Percentiles rank a stretch among this genome's conserved stretches.
Evolutionary conservation across 257 asterid species (phyloP).

Genomic region (Lycium barbarum): DNA sequence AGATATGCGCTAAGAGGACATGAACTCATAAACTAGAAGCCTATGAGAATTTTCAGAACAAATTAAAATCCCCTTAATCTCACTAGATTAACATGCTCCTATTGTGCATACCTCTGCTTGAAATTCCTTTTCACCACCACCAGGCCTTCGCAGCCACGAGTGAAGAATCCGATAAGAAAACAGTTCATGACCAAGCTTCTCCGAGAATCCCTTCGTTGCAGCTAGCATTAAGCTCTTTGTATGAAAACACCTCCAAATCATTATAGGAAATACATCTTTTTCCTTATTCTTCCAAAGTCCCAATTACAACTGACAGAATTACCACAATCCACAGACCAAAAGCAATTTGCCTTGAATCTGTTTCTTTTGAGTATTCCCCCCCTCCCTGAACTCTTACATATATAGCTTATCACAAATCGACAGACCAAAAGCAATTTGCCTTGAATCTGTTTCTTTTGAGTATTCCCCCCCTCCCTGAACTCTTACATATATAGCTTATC

Average conservation of each 20-base stretch:
- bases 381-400: conserved; percentile 53
- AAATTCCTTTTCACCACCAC: conserved; percentile 81
- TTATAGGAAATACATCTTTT: conserved; percentile 51
- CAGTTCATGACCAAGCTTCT: conserved; percentile 84
- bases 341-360: conserved; percentile 31
- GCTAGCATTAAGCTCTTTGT: conserved; percentile 62
- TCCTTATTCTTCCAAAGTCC: conserved; percentile 43
- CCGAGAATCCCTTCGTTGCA: conserved; percentile 76
- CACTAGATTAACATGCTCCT: conserved; percentile 81
- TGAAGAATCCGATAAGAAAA: conserved; percentile 64
- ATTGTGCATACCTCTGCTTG: conserved; percentile 82
- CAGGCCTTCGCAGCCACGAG: conserved; percentile 81
- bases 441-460: conserved; percentile 44
- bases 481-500: conserved; percentile 50
- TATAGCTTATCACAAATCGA: conserved; percentile 45
- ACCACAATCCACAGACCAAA: conserved; percentile 49
- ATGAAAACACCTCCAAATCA: conserved; percentile 64
- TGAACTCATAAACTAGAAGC: conserved; percentile 77
- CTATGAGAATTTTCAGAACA: conserved; percentile 77
- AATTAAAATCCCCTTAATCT: conserved; percentile 66
- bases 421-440: conserved; percentile 39
- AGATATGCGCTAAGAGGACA: conserved; percentile 71
- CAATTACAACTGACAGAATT: conserved; percentile 46
- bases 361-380: conserved; percentile 36
- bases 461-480: conserved; percentile 39